A percentile compares a stretch with the other conserved stretches of the same genome.
These are phyloP conservation scores for Thelonectria rubi DNA, from an alignment of 2,329 filamentous ascomycete species.

Conservation along the genomic window DNA sequence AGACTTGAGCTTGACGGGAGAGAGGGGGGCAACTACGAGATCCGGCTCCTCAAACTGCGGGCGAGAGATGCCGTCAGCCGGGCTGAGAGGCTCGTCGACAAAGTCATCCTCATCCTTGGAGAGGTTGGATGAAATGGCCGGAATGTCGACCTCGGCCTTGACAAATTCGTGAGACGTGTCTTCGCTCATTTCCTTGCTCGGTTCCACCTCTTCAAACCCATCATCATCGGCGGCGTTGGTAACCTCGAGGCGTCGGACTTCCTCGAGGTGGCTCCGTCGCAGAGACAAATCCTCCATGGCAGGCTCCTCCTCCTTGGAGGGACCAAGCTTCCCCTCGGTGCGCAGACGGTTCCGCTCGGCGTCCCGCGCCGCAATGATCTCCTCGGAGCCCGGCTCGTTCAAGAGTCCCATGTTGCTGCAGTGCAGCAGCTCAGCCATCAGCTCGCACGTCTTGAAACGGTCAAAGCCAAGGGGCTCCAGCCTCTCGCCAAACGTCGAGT, in stretches of 20 bases:
- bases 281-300: constrained; percentile 68
- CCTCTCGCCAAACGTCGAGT: constrained; percentile 87
- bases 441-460: constrained; percentile 97
- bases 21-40: constrained; percentile 66
- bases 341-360: constrained; percentile 82
- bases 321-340: constrained; percentile 74
- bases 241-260: constrained; percentile 78
- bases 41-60: constrained; percentile 65
- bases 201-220: constrained; percentile 89
- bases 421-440: constrained; percentile 97
- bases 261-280: constrained; percentile 63
- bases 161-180: constrained; percentile 76
- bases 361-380: constrained; percentile 83
- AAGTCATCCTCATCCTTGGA: constrained; percentile 75
- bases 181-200: constrained; percentile 74
- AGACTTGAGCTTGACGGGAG: constrained; percentile 55
- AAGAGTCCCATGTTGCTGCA: constrained; percentile 98
- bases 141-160: constrained; percentile 65
- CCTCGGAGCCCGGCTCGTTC: constrained; percentile 90
- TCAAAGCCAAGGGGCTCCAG: constrained; percentile 97
- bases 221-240: constrained; percentile 86
- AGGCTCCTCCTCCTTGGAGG: constrained; percentile 51
- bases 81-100: constrained; percentile 80
- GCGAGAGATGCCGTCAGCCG: constrained; percentile 69
- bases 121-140: constrained; percentile 43